A percentile compares a stretch with the other conserved stretches of the same genome.
Evolutionary conservation across 2,329 filamentous ascomycete genomes (phyloP).

Genomic region (Penicillium verrucosum): DNA sequence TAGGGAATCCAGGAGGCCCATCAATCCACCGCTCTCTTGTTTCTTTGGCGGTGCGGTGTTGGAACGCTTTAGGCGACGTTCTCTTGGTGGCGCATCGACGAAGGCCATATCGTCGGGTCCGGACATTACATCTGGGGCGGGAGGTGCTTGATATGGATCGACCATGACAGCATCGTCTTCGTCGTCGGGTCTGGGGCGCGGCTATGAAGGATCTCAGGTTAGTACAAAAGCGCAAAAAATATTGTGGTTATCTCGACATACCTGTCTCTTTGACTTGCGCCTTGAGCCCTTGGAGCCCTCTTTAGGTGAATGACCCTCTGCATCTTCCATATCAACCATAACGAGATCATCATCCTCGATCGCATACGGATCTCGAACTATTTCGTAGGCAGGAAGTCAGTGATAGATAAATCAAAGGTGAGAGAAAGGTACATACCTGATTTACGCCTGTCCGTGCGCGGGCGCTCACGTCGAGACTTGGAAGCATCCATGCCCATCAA

Average conservation of each 20-base stretch:
- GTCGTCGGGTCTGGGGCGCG: conserved; percentile 32
- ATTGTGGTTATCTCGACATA: conserved; percentile 14
- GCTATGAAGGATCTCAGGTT: conserved; percentile 19
- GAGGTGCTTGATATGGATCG: conserved; percentile 48
- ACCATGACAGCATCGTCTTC: conserved; percentile 56
- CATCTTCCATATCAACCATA: conserved; percentile 54
- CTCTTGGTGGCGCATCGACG: conserved; percentile 48
- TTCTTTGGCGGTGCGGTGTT: conserved; percentile 62
- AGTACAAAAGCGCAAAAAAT: background rate
- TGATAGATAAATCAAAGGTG: background rate
- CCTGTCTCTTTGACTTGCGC: conserved; percentile 39
- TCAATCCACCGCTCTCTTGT: conserved; percentile 52
- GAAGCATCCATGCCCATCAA: conserved; percentile 61
- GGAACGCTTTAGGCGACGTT: conserved; percentile 57
- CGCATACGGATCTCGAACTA: conserved; percentile 56
- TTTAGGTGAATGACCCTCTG: conserved; percentile 31
- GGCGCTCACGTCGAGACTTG: conserved; percentile 45
- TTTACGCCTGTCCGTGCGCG: conserved; percentile 52
- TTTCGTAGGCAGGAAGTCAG: conserved; percentile 15
- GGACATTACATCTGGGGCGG: conserved; percentile 43
- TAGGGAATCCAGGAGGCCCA: conserved; percentile 60
- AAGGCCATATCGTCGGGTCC: conserved; percentile 53
- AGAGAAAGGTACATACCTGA: conserved; percentile 26
- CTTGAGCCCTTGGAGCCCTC: conserved; percentile 35
- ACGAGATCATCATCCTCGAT: conserved; percentile 63